A percentile compares a stretch with the other conserved stretches of the same genome.
Evolutionary conservation across 2,329 filamentous ascomycete species (phyloP).

Genomic region (Cordyceps javanica): DNA sequence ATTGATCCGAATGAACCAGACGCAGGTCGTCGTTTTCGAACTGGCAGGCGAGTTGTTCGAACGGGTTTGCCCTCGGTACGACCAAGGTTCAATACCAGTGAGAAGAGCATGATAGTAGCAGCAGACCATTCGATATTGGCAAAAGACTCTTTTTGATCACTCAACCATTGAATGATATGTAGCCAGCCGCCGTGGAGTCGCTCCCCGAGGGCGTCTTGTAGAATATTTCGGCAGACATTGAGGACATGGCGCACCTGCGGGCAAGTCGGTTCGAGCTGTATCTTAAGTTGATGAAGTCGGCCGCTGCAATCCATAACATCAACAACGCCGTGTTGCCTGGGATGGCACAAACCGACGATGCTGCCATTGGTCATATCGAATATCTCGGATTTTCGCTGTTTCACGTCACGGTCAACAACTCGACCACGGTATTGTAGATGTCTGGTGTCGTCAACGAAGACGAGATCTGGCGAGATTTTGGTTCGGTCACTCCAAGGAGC

Average conservation of each 20-base stretch:
- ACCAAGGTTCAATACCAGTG: constrained; percentile 56
- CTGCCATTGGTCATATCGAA: constrained; percentile 41
- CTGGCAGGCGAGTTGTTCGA: constrained; percentile 22
- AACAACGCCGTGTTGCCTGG: constrained; percentile 53
- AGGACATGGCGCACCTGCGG: constrained; percentile 57
- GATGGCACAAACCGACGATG: constrained; percentile 50
- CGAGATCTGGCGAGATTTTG: constrained; percentile 56
- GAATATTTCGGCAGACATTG: constrained; percentile 55
- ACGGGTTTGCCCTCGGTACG: constrained; percentile 23
- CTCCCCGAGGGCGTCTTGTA: constrained; percentile 53
- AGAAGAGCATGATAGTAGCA: constrained; percentile 56
- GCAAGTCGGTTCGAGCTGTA: constrained; percentile 60
- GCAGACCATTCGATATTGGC: constrained; percentile 64
- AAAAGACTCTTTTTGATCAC: constrained; percentile 37
- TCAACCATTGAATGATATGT: constrained; percentile 66
- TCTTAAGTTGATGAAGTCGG: constrained; percentile 58
- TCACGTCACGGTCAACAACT: constrained; percentile 45
- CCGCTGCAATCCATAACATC: constrained; percentile 60
- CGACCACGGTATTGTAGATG: constrained; percentile 52
- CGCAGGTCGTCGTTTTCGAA: constrained; percentile 25
- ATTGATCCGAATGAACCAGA: constrained; percentile 32
- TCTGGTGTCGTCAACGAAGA: constrained; percentile 54
- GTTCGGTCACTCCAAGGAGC: constrained; percentile 68
- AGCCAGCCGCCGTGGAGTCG: constrained; percentile 66
- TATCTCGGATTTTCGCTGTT: constrained; percentile 38